Base-by-base conservation (phyloP, 768 basidiomycete genomes). In the Dacryopinax spathularia region DNA sequence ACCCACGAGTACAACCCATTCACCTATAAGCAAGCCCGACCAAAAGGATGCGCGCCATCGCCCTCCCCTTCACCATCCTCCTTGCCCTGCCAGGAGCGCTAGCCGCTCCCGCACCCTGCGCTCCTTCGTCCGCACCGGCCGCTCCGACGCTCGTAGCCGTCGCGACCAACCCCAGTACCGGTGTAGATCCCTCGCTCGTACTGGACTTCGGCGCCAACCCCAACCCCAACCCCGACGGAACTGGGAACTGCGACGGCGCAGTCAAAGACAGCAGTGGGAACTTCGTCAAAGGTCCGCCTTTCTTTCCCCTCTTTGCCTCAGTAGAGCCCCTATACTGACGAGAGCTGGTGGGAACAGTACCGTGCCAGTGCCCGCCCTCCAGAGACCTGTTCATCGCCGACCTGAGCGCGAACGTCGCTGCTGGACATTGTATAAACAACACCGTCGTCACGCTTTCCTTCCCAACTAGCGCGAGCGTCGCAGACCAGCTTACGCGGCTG, bases 241-340 rank as follows among this genome's bases (percentile, higher is more conserved):
- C 83, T 5, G 86, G 84, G n/a, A 81, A 87, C 66, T 87, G 87
- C 64, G 84, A 87, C 65, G 86, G 86, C 5, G 78, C 79, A 1
- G 78, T 83, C 34, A 78, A 78, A 2, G 83, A 82, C 25, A 75
- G 82, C 7, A 75, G 80, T 33, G 85, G 84, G 1, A 72, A 77
- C 31, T 77, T 80, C 9, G 77, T 87, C 68, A 80, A 81, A 71
- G 77, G 48, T 56, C 25, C 48, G 48, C 31, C 3, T 22, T 15
- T 22, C 48, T 29, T 5, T 31, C 25, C 48, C 22, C 15, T 29
- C 48, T 25, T 44, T 12, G 13, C 13, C 48, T 27, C 9, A 4
- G 9, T n/a, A n/a, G n/a, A n/a, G 15, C 5, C 48, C 7, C 15
- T 5, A 29, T 56, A 29, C 48, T 25, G 48, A 56, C 31, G n/a